Evolutionary conservation across 2,329 filamentous ascomycete genomes (phyloP), one percentile per base, ranked within the genome.

Genomic region (Beauveria bassiana): DNA sequence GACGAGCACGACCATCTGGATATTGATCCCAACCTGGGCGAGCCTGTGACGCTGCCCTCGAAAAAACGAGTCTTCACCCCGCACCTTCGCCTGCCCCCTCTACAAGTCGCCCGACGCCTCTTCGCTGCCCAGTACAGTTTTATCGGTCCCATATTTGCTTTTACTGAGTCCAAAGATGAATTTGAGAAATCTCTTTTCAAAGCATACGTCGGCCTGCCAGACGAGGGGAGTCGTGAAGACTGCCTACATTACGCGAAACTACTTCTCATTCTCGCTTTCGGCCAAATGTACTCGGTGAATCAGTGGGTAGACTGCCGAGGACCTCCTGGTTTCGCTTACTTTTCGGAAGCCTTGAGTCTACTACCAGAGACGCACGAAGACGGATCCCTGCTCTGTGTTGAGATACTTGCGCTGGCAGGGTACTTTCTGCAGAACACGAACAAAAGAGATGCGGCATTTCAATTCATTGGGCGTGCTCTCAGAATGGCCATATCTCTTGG

Each of bases 341-440:
- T 85, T 67, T 77, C 77, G 22, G 74, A 79, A 58, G 79, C 81
- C 0, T 64, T 84, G 28, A 75, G 77, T 28, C 75, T 83, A 5
- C 71, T 85, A 22, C 82, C 82, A 0, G 81, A 83, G 52, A 75
- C 81, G 2, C 79, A 85, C 60, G 81, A 83, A 64, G 77, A 82
- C 56, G 80, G 79, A 0, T 83, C 80, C 0, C 75, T 83, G 2
- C 70, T 81, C 20, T 82, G 81, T 47, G 80, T 84, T 2, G 81
- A 84, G 66, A 80, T 82, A 1, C 70, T 84, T 8, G 79, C 79
- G 9, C 75, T 83, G 52, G 76, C 81, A 1, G 81, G 80, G 16
- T 83, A 83, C 65, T 84, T 82, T 47, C 78, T 84, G 75, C 81
- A 84, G 64, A 83, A 82, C 63, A 73, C 84, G 63, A 83, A 83